These are phyloP conservation scores for Glycine soja DNA, from an alignment of 306 rosid species.

Conservation along the genomic window DNA sequence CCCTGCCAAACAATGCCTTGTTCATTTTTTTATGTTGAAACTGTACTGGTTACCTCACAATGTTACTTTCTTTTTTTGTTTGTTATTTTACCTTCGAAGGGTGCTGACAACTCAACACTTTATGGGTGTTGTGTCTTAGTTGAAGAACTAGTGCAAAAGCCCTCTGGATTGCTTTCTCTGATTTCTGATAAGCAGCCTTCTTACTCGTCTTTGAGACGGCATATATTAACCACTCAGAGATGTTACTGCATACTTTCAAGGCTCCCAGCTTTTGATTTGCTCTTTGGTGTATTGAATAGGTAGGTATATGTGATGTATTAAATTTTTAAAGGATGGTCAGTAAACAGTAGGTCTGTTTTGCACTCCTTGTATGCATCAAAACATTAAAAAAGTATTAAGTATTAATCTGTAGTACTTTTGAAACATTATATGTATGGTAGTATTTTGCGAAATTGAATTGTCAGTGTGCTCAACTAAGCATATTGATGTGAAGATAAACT, in stretches of 20 bases:
- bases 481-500: no score
- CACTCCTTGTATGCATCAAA: no score
- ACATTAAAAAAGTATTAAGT: no score
- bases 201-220: constrained; percentile 72
- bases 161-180: constrained; percentile 87
- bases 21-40: not conserved
- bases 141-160: constrained; percentile 92
- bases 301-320: constrained; percentile 17
- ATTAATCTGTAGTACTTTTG: no score
- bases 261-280: constrained; percentile 89
- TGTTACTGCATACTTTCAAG: constrained; percentile 96
- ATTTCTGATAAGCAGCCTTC: constrained; percentile 72
- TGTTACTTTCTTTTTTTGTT: constrained; percentile 8
- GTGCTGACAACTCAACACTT: constrained; percentile 89
- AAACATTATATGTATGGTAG: no score
- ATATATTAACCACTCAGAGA: constrained; percentile 83
- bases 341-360: no score
- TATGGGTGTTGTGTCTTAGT: constrained; percentile 97
- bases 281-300: constrained; percentile 96
- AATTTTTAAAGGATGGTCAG: no score
- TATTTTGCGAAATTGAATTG: no score
- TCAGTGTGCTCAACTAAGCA: no score
- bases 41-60: constrained; percentile 19
- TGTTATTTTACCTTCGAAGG: constrained; percentile 56
- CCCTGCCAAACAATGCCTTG: constrained; percentile 14